Evolutionary conservation across 441 rosid species (phyloP).

Genomic region (Syzygium malaccense): DNA sequence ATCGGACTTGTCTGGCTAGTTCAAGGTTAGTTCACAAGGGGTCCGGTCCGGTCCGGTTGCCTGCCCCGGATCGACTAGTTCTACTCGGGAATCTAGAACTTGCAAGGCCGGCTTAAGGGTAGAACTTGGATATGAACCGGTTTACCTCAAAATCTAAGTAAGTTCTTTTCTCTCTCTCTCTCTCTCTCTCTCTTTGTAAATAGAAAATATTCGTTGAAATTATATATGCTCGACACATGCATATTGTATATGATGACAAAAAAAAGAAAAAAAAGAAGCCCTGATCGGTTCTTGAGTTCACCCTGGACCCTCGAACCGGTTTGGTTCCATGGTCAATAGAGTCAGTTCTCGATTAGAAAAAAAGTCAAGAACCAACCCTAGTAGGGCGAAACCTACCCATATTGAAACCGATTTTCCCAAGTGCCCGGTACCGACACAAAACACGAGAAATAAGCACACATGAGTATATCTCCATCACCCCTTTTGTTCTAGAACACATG

Average conservation of each 20-base stretch:
- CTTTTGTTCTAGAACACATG: rapidly evolving
- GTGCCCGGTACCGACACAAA: not conserved
- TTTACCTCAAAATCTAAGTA: rapidly evolving
- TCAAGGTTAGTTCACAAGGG: not conserved
- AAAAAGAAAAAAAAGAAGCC: not conserved
- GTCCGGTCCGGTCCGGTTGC: rapidly evolving
- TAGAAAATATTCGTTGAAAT: not conserved
- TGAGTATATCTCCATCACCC: not conserved
- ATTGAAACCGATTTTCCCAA: too few relatives aligned
- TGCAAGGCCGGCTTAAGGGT: rapidly evolving
- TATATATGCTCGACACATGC: not conserved
- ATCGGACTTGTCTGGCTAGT: rapidly evolving
- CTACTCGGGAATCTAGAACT: rapidly evolving
- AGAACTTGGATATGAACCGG: rapidly evolving
- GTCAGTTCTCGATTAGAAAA: not conserved
- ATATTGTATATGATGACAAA: not conserved
- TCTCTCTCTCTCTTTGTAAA: not conserved
- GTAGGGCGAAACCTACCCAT: not conserved
- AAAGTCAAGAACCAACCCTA: not conserved
- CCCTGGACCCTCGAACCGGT: too few relatives aligned
- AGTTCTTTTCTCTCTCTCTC: not conserved
- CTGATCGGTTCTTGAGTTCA: not conserved
- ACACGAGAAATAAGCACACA: rapidly evolving
- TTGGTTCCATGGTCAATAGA: too few relatives aligned
- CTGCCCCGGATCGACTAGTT: rapidly evolving